Evolutionary conservation across 805 yeast genomes (phyloP).

Genomic region (Geotrichum ghanense): DNA sequence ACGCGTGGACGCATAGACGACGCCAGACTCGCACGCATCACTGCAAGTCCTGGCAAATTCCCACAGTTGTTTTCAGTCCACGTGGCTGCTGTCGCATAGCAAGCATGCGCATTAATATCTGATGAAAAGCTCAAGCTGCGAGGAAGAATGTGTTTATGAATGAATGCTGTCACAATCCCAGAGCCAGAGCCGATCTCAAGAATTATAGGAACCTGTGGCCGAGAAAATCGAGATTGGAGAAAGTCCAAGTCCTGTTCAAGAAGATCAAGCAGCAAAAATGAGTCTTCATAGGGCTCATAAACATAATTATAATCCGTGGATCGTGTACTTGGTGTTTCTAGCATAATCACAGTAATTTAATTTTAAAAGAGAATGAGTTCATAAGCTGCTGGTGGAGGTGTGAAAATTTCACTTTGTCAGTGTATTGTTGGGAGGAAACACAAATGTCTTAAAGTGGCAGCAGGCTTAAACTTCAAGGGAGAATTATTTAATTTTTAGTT

Average conservation of each 20-base stretch:
- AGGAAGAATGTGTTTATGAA: slow-evolving; percentile 47
- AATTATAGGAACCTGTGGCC: slow-evolving; percentile 36
- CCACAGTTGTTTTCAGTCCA: slow-evolving; percentile 24
- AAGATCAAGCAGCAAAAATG: slow-evolving; percentile 71
- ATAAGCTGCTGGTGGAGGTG: too few relatives aligned
- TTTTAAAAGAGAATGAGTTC: too few relatives aligned
- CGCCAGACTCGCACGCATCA: slow-evolving; percentile 48
- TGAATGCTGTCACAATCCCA: slow-evolving; percentile 75
- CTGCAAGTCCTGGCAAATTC: slow-evolving; percentile 28
- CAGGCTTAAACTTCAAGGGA: too few relatives aligned
- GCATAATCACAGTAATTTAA: too few relatives aligned
- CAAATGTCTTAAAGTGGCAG: too few relatives aligned
- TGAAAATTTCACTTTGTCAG: too few relatives aligned
- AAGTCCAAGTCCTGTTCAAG: slow-evolving; percentile 48
- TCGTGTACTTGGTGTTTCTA: slow-evolving; percentile 61
- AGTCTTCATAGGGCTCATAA: slow-evolving; percentile 93
- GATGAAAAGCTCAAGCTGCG: slow-evolving; percentile 40
- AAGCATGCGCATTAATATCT: slow-evolving; percentile 74
- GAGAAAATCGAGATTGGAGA: slow-evolving; percentile 16
- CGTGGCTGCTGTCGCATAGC: slow-evolving; percentile 40
- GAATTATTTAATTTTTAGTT: too few relatives aligned
- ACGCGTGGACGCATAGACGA: slow-evolving; percentile 32
- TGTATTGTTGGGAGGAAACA: too few relatives aligned
- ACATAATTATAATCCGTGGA: slow-evolving; percentile 56
- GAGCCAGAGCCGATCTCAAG: slow-evolving; percentile 89